Evolutionary conservation across 1,139 yeast genomes (phyloP), one percentile per base, ranked within the genome.

Genomic region (Geotrichum carabidarum): DNA sequence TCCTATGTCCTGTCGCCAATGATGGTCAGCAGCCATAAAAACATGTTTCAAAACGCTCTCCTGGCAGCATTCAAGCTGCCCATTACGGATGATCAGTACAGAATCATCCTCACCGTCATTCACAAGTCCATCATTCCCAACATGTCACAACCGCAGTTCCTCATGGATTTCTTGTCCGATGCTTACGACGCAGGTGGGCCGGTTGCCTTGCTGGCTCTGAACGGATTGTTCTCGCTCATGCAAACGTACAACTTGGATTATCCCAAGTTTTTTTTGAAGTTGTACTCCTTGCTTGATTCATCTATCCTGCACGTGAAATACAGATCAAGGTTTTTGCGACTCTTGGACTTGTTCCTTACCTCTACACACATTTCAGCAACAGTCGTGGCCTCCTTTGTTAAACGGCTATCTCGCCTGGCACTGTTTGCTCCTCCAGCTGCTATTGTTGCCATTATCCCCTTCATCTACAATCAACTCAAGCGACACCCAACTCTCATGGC

Each of bases 401-500:
- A 93, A 69, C 80, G 80, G 63, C 72, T 93, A 63, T 84, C 96
- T 1, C 77, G 95, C 55, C 74, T 91, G 52, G 76, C 94, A 0
- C 68, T 91, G 45, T 77, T 81, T n/a, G 84, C 95, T 0, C 88
- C 95, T 44, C 96, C 98, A 1, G 80, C 96, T 0, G 97, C 97
- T 1, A 82, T 87, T 47, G 95, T 93, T 30, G 81, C 89, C 8
- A 78, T 88, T 32, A 78, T 93, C 34, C 99, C 99, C n/a, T 88
- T 93, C 68, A 78, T 90, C 22, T 93, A 93, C 72, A 93, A 93
- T 69, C 77, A 90, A 61, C 72, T 94, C 62, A 91, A 89, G 68
- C 81, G 88, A 63, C 97, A 93, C 70, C 97, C 98, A 42, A 81
- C 93, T 4, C 90, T 97, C 75, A 91, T 91, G 96, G 75, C 84